Percentiles rank a stretch among this genome's conserved stretches.
phyloP scores from a whole-genome alignment of 768 basidiomycete genomes.

The Mycena indigotica region DNA sequence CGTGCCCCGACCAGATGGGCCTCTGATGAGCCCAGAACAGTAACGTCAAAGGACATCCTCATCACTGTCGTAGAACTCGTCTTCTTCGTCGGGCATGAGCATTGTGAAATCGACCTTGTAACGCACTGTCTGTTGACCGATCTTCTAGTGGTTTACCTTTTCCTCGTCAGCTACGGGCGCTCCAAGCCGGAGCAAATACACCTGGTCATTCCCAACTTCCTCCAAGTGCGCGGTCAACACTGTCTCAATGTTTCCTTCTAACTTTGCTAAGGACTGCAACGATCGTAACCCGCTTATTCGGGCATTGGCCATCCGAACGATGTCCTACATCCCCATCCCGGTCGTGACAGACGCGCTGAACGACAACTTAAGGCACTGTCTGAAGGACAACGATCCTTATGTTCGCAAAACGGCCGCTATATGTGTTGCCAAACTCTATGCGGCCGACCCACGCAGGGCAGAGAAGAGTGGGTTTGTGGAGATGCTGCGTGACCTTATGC shows the following conservation, averaged over 20 bases:
- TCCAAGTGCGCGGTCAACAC: conserved; percentile 60
- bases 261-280: conserved; percentile 89
- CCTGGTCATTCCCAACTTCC: conserved; percentile 86
- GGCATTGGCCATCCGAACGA: conserved; percentile 95
- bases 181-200: conserved; percentile 92
- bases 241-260: not conserved
- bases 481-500: conserved; percentile 86
- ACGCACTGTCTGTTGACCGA: conserved; percentile 45
- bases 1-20: conserved; percentile 66
- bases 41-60: conserved; percentile 81
- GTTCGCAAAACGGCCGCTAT: conserved; percentile 98
- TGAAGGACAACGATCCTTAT: conserved; percentile 95
- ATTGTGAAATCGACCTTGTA: conserved; percentile 98
- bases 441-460: conserved; percentile 82
- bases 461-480: conserved; percentile 92
- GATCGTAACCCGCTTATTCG: conserved; percentile 97
- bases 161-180: conserved; percentile 94
- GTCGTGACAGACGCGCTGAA: conserved; percentile 81
- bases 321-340: conserved; percentile 97
- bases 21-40: conserved; percentile 82
- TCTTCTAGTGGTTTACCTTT: conserved; percentile 89
- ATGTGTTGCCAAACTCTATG: conserved; percentile 94
- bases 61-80: conserved; percentile 82
- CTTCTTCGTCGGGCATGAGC: conserved; percentile 79
- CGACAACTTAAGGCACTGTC: conserved; percentile 88